Conservation (phyloP, 306 rosid genomes). For the Citrullus amarus region DNA sequence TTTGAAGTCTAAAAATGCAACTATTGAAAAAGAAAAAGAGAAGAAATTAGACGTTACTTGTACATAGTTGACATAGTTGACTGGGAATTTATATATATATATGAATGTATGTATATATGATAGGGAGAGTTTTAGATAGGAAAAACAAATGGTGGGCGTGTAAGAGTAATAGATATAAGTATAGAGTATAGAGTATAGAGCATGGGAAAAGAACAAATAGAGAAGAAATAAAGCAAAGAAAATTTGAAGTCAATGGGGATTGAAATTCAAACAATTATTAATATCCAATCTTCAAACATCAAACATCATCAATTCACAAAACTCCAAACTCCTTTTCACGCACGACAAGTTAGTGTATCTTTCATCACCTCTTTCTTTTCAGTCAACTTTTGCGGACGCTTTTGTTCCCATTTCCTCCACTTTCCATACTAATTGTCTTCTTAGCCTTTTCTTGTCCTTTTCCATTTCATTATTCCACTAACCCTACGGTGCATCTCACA, state of each 20-base stretch:
- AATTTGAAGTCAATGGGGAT: neutral
- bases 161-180: neutral
- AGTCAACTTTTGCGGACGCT: neutral
- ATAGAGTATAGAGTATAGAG: too few relatives aligned
- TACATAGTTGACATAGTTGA: neutral
- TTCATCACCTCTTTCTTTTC: neutral
- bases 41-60: neutral
- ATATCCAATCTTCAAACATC: neutral
- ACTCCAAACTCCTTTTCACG: neutral
- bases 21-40: neutral
- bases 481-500: too few relatives aligned
- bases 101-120: neutral
- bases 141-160: neutral
- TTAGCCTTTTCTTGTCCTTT: neutral
- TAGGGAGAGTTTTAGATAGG: neutral
- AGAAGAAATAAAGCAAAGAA: neutral
- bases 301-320: too few relatives aligned
- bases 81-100: neutral
- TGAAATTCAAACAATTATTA: neutral
- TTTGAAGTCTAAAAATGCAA: neutral
- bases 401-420: neutral
- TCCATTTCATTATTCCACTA: neutral
- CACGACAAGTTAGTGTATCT: neutral
- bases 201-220: neutral
- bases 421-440: neutral